Base-by-base conservation (phyloP, 1,284 basidiomycete genomes). In the Vanrija sp. region DNA sequence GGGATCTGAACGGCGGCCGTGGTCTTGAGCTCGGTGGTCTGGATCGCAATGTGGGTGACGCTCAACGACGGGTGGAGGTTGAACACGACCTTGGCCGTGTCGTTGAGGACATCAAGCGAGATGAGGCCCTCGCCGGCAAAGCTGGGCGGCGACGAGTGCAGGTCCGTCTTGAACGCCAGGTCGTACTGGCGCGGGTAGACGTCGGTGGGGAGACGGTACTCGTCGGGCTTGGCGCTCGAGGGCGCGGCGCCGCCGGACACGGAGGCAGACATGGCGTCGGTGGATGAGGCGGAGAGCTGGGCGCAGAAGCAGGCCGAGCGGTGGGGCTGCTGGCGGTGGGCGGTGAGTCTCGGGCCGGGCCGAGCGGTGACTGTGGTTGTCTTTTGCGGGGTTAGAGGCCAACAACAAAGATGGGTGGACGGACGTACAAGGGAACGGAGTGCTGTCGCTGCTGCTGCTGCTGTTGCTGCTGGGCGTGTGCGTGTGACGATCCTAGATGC, bases 91-190 rank as follows among this genome's bases (percentile, higher is more conserved):
- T 76, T 76, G 12, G 67, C 58, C 2, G 89, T 90, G 59, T 86
- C 82, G 60, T 84, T 77, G 52, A 82, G 75, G 52, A 95, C 79
- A 56, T 90, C 82, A 57, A 97, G 79, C 64, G 88, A 89, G 62
- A 92, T 84, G 65, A 85, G 84, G 29, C 86, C 89, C 55, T 87
- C 82, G 43, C 94, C 94, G 40, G 85, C 81, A 71, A 93, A 97
- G 19, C 62, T 53, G 19, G 69, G 70, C 19, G 77, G 82, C 51
- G 84, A 80, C 23, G 82, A 81, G 58, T 87, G 81, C 51, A 97
- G 82, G 76, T 95, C 88, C 3, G 93, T 94, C 72, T 80, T 86
- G 76, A 95, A 80, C 47, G 85, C 86, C 50, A 96, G 76, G 66
- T 80, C 88, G 77, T 96, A 97, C 75, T 94, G 90, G 25, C 65